Evolutionary conservation across 2,329 filamentous ascomycete species (phyloP).

Genomic region (Bipolaris gigantea): DNA sequence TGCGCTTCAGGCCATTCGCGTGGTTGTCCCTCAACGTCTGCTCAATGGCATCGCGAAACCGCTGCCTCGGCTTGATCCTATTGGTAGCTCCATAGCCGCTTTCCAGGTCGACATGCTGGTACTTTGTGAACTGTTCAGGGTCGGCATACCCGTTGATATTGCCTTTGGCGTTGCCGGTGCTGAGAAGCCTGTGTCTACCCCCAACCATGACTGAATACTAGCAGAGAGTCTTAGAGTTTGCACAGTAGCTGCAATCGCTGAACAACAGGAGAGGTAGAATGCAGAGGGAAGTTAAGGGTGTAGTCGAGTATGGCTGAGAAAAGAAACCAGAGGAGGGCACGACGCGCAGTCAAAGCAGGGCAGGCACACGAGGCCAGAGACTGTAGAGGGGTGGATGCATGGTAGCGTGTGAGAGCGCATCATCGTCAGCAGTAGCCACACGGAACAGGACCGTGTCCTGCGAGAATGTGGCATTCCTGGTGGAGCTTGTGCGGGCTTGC

Average conservation of each 20-base stretch:
- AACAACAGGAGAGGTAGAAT: background rate
- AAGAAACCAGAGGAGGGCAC: slow-evolving; percentile 7
- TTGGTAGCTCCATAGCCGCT: slow-evolving; percentile 30
- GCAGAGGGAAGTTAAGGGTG: background rate
- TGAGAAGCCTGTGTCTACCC: slow-evolving; percentile 22
- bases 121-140: slow-evolving; percentile 15
- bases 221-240: background rate
- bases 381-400: background rate
- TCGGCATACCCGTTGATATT: slow-evolving; percentile 8
- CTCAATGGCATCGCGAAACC: slow-evolving; percentile 54
- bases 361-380: background rate
- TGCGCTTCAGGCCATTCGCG: slow-evolving; percentile 53
- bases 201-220: slow-evolving; percentile 26
- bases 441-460: slow-evolving; percentile 11
- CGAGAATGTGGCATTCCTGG: slow-evolving; percentile 12
- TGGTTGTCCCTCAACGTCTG: slow-evolving; percentile 51
- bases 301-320: background rate
- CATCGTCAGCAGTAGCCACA: slow-evolving; percentile 12
- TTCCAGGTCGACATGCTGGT: slow-evolving; percentile 33
- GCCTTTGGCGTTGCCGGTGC: slow-evolving; percentile 11
- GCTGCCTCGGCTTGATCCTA: slow-evolving; percentile 18
- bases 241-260: too few relatives aligned
- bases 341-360: slow-evolving; percentile 10
- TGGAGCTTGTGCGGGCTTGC: slow-evolving; percentile 14
- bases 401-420: slow-evolving; percentile 17